A percentile compares a stretch with the other conserved stretches of the same genome.
phyloP scores from a whole-genome alignment of 1,139 yeast species.

The Saccharomyces pastorianus region DNA sequence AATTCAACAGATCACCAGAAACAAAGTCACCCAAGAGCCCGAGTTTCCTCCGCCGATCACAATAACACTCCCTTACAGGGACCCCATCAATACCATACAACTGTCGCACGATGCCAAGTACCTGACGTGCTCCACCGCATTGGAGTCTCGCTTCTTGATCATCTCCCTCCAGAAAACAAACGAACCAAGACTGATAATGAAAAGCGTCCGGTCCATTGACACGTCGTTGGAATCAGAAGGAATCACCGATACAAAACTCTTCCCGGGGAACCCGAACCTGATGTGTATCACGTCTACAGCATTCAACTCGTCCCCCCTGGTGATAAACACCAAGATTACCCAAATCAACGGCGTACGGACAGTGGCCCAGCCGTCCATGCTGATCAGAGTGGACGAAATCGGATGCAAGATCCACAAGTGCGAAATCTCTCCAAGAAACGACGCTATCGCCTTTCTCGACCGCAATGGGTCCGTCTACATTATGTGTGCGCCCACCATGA shows the following conservation, averaged over 20 bases:
- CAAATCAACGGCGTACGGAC: constrained; percentile 32
- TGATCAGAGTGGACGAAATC: constrained; percentile 61
- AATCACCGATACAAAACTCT: constrained; percentile 69
- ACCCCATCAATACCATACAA: constrained; percentile 65
- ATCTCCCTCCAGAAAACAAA: constrained; percentile 57
- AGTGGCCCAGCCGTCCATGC: constrained; percentile 48
- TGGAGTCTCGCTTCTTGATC: constrained; percentile 72
- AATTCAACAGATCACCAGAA: constrained; percentile 40
- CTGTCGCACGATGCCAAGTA: constrained; percentile 67
- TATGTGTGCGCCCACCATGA: constrained; percentile 54
- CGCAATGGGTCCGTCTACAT: constrained; percentile 69
- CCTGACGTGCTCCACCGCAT: constrained; percentile 71
- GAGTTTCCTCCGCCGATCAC: constrained; percentile 43
- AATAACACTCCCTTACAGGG: constrained; percentile 76
- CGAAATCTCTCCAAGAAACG: constrained; percentile 77
- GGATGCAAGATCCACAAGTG: constrained; percentile 71
- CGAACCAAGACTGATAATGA: constrained; percentile 66
- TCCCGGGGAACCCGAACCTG: constrained; percentile 47
- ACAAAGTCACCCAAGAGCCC: constrained; percentile 16
- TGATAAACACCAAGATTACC: constrained; percentile 47
- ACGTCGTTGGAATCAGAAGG: constrained; percentile 75
- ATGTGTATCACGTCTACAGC: constrained; percentile 57
- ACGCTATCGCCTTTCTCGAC: constrained; percentile 72
- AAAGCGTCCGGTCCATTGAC: constrained; percentile 52
- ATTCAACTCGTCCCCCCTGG: constrained; percentile 51